These are phyloP conservation scores for Fusarium pininemorale DNA, from an alignment of 2,329 filamentous ascomycete species.

Conservation along the genomic window DNA sequence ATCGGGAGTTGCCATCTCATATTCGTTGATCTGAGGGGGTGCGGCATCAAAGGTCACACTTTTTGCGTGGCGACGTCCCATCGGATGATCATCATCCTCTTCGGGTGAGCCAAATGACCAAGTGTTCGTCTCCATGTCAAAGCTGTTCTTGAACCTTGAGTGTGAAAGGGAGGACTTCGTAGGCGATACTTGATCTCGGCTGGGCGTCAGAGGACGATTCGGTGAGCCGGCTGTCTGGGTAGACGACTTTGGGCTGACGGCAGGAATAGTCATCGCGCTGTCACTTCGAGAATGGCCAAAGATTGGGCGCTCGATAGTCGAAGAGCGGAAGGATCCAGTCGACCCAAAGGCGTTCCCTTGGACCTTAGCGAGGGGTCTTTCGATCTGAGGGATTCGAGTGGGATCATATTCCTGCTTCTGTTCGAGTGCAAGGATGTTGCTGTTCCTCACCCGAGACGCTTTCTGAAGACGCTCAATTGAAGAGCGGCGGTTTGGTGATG, in stretches of 20 bases:
- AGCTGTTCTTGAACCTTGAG: constrained; percentile 70
- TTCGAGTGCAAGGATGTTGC: constrained; percentile 94
- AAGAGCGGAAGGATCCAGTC: constrained; percentile 63
- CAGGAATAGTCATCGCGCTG: constrained; percentile 65
- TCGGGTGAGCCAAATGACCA: constrained; percentile 73
- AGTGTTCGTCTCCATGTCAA: constrained; percentile 73
- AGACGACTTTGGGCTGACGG: constrained; percentile 62
- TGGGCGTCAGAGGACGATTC: constrained; percentile 59
- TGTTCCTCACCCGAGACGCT: constrained; percentile 96
- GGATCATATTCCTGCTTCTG: constrained; percentile 94
- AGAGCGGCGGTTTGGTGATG: constrained; percentile 80
- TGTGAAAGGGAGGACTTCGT: constrained; percentile 89
- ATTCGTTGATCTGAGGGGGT: constrained; percentile 95
- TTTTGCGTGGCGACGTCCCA: constrained; percentile 84
- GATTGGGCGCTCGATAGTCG: constrained; percentile 53
- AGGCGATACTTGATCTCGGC: constrained; percentile 79
- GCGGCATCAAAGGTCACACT: constrained; percentile 97
- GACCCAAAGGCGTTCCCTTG: constrained; percentile 77
- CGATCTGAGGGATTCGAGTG: constrained; percentile 76
- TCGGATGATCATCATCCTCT: constrained; percentile 67
- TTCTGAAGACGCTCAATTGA: constrained; percentile 96
- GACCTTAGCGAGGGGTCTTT: constrained; percentile 82
- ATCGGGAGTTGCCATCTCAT: constrained; percentile 97
- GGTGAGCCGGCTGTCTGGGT: constrained; percentile 48
- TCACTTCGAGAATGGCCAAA: constrained; percentile 62